These are phyloP conservation scores for Pneumocystis oryctolagi DNA, from an alignment of 1,139 yeast species.

Conservation along the genomic window DNA sequence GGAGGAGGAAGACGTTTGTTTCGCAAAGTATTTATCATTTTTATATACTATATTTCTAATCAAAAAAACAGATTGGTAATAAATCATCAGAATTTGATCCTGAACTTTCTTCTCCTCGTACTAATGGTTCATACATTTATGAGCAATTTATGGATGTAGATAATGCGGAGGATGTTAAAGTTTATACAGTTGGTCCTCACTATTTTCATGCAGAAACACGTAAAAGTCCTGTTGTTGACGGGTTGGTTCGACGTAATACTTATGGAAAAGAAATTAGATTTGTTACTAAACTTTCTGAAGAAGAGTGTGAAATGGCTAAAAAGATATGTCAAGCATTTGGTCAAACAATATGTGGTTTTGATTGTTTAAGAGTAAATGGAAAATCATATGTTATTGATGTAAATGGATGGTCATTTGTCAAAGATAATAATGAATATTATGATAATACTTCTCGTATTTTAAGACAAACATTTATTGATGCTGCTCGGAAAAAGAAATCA, in stretches of 20 bases:
- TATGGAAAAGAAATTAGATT: conserved; percentile 94
- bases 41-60: neutral
- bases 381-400: conserved; percentile 90
- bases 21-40: conserved; percentile 36
- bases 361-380: conserved; percentile 75
- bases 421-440: conserved; percentile 77
- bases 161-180: conserved; percentile 95
- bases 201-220: conserved; percentile 97
- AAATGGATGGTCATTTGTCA: conserved; percentile 94
- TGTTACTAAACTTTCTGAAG: conserved; percentile 60
- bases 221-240: conserved; percentile 97
- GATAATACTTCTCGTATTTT: conserved; percentile 69
- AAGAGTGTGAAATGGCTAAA: conserved; percentile 67
- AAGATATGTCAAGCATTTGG: conserved; percentile 62
- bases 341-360: conserved; percentile 98
- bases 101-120: conserved; percentile 53
- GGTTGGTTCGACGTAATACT: conserved; percentile 90
- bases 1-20: conserved; percentile 95
- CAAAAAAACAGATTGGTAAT: conserved; percentile 53
- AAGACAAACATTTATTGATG: conserved; percentile 53
- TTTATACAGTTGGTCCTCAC: conserved; percentile 83
- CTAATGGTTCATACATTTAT: conserved; percentile 81
- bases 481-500: conserved; percentile 37
- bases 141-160: conserved; percentile 97
- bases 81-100: conserved; percentile 96